Base-by-base conservation (phyloP, 345 rosid genomes). In the Gossypium mustelinum region DNA sequence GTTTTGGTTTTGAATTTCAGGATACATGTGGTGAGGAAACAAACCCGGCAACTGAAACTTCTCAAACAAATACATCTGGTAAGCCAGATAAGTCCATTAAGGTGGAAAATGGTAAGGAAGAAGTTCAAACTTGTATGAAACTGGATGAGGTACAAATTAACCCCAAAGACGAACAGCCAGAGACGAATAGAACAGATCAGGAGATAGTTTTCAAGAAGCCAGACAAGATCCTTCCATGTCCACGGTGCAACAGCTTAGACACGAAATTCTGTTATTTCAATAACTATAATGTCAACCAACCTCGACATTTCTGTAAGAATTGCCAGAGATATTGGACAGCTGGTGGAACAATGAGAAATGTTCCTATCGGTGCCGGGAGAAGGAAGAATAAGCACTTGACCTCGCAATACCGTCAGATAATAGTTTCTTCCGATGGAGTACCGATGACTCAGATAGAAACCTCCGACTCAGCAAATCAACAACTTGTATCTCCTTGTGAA, bases 241-340 rank as follows among this genome's bases (percentile, higher is more conserved):
- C 92, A 1, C 84, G 96, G 74, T 90, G 96, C 89, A 85, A 84
- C 84, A 90, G 96, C 56, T 81, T 85, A 41, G 93, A 90, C 52
- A 90, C 96, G 0, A 90, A 90, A 77, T 90, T 90, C 73, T 90
- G 96, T 78, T 90, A 90, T 79, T 90, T 90, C 71, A 90, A 90
- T 73, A 90, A 90, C 79, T 90, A 90, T 78, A 90, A 87, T 51
- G 96, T 90, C 55, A 89, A 90, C 80, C 96, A 90, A 79, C 96
- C 96, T 6, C 82, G 96, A 69, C 93, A 90, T 79, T 90, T 90
- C 76, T 90, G 96, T 83, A 89, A 86, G 87, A 89, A 89, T 69
- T 90, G 96, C 80, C 96, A 90, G 73, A 89, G 96, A 77, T 90
- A 90, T 79, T 90, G 96, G 96, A 90, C 96, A 14, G 93, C 93